Percentiles rank a stretch among this genome's conserved stretches.
phyloP scores from a whole-genome alignment of 1,284 basidiomycete species.

The Vanrija pseudolonga region DNA sequence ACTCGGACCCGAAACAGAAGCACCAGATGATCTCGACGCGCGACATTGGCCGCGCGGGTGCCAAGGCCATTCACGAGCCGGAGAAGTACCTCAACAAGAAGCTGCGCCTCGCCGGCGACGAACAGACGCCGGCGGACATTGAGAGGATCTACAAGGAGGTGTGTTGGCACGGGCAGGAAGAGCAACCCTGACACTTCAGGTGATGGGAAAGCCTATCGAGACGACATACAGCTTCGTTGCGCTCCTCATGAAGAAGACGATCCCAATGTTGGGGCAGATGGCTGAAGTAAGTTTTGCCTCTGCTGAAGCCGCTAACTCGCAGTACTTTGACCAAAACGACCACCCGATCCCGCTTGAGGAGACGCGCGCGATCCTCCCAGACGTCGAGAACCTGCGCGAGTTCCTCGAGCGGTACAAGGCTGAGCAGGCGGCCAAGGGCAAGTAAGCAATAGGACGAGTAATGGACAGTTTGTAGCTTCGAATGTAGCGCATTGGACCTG shows the following conservation, averaged over 20 bases:
- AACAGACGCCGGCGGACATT: slow-evolving; percentile 19
- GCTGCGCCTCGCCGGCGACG: slow-evolving; percentile 25
- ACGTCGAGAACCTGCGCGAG: slow-evolving; percentile 21
- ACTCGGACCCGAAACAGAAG: slow-evolving; percentile 12
- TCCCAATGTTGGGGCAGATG: slow-evolving; percentile 5
- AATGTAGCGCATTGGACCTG: too few species aligned
- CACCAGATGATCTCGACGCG: slow-evolving; percentile 19
- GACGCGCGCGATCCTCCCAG: slow-evolving; percentile 15
- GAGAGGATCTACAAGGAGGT: slow-evolving; percentile 19
- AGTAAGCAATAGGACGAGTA: too few species aligned
- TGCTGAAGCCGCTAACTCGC: background rate
- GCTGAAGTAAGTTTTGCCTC: slow-evolving; percentile 12
- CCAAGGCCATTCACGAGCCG: slow-evolving; percentile 17
- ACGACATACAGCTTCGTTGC: slow-evolving; percentile 16
- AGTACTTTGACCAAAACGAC: slow-evolving; percentile 29
- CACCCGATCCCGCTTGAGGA: slow-evolving; percentile 13
- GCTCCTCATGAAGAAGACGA: slow-evolving; percentile 9
- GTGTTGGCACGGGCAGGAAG: background rate
- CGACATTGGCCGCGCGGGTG: slow-evolving; percentile 26
- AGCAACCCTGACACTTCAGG: background rate
- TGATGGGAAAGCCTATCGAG: slow-evolving; percentile 14
- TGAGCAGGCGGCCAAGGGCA: background rate
- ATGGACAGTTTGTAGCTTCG: too few species aligned
- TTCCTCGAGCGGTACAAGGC: slow-evolving; percentile 30
- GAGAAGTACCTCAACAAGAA: slow-evolving; percentile 7